Percentiles rank a stretch among this genome's conserved stretches.
These are phyloP conservation scores for Boletus insuetus DNA, from an alignment of 768 basidiomycete species.

Conservation along the genomic window DNA sequence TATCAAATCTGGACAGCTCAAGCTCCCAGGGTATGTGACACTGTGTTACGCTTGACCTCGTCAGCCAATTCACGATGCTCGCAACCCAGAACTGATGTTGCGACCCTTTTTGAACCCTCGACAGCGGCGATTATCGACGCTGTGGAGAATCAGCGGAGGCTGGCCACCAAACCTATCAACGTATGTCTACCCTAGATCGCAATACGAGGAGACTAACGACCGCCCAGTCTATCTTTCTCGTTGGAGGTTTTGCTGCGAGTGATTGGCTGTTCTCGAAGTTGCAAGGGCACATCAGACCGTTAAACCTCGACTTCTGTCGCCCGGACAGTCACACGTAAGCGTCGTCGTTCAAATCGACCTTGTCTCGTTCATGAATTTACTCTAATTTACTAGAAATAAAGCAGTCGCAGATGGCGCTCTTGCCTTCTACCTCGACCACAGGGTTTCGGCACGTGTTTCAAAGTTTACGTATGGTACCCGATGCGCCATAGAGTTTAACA, in stretches of 20 bases:
- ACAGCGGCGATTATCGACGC: constrained; percentile 19
- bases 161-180: constrained; percentile 20
- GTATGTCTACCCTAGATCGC: constrained; percentile 13
- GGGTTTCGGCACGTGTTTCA: constrained; percentile 37
- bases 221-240: constrained; percentile 35
- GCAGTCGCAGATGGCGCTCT: constrained; percentile 47
- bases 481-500: constrained; percentile 30
- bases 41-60: too few species aligned
- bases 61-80: not conserved
- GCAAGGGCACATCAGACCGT: constrained; percentile 29
- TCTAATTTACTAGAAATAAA: constrained; percentile 36
- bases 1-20: constrained; percentile 48
- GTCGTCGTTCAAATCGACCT: constrained; percentile 2
- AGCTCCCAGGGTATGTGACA: constrained; percentile 33
- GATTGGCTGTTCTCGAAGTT: constrained; percentile 41
- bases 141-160: constrained; percentile 22
- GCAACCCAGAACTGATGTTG: constrained; percentile 26
- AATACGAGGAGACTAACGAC: constrained; percentile 1
- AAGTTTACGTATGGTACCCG: constrained; percentile 40
- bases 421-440: constrained; percentile 43
- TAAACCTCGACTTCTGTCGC: constrained; percentile 42
- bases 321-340: constrained; percentile 52
- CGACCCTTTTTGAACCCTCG: constrained; percentile 31
- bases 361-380: not conserved
- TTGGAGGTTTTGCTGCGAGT: constrained; percentile 46